Conservation (phyloP, 345 rosid species). For the Geranium brycei region DNA sequence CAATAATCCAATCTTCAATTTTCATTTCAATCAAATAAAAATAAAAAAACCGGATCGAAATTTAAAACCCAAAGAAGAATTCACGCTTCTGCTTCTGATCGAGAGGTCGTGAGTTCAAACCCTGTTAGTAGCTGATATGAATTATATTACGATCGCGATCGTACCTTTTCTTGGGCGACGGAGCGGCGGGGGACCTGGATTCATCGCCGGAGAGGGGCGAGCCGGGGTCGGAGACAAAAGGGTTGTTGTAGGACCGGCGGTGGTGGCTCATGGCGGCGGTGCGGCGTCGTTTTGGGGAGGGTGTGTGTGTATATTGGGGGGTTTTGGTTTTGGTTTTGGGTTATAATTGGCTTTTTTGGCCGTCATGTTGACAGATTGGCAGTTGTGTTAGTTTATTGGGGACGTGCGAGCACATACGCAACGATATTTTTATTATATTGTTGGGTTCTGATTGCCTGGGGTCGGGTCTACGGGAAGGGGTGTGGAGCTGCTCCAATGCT, state of each 20-base stretch:
- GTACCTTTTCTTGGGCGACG: conserved; percentile 54
- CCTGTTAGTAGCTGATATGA: too few species aligned
- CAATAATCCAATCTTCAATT: too few species aligned
- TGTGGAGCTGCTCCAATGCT: background rate
- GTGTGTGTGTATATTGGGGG: background rate
- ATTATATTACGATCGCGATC: too few species aligned
- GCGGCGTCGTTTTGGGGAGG: too few species aligned
- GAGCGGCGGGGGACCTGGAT: conserved; percentile 14
- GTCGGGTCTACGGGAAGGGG: background rate
- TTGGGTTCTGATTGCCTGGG: background rate
- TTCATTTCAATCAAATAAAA: background rate
- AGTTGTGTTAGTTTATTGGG: conserved; percentile 12
- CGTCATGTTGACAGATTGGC: conserved; percentile 14
- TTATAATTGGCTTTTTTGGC: background rate
- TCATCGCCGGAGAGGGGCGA: conserved; percentile 43
- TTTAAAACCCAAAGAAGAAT: too few species aligned
- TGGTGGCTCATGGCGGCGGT: background rate
- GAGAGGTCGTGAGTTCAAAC: too few species aligned
- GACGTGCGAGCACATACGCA: conserved; percentile 15
- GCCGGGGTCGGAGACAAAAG: conserved; percentile 14
- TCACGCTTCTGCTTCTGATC: too few species aligned
- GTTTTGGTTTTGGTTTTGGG: background rate
- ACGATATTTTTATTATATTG: background rate
- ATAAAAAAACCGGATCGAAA: background rate
- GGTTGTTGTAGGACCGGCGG: conserved; percentile 7